Conservation (phyloP, 371 early-diverging fungal genomes). For the Mortierella sp. region DNA sequence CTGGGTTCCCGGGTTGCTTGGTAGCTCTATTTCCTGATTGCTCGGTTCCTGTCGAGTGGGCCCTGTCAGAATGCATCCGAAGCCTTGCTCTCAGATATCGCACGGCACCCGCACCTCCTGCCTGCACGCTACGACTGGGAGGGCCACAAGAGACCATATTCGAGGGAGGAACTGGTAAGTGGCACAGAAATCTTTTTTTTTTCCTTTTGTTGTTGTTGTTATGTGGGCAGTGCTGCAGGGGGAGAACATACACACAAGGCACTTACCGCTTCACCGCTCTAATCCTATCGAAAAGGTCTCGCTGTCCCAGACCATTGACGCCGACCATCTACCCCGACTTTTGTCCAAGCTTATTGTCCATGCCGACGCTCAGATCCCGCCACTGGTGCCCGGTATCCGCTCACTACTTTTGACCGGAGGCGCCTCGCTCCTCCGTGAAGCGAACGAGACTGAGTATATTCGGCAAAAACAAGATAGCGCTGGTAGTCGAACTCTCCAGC, state of each 20-base stretch:
- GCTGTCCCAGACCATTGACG: slow-evolving; percentile 31
- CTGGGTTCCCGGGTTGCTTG: background rate
- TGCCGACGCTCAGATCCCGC: slow-evolving; percentile 51
- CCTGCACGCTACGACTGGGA: slow-evolving; percentile 73
- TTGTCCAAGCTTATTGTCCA: slow-evolving; percentile 38
- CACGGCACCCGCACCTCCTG: slow-evolving; percentile 60
- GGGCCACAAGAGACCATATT: slow-evolving; percentile 63
- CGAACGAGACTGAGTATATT: slow-evolving; percentile 26
- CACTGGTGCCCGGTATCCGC: slow-evolving; percentile 49
- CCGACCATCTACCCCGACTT: slow-evolving; percentile 43
- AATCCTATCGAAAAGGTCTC: slow-evolving; percentile 20
- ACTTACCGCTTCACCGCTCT: slow-evolving; percentile 4
- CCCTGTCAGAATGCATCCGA: slow-evolving; percentile 65
- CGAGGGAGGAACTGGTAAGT: slow-evolving; percentile 70
- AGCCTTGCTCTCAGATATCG: slow-evolving; percentile 60
- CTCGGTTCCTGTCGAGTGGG: slow-evolving; percentile 65
- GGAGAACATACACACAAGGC: background rate
- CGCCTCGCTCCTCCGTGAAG: slow-evolving; percentile 40
- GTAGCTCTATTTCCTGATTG: slow-evolving; percentile 72
- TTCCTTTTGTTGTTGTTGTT: slow-evolving; percentile 18
- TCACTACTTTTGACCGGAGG: slow-evolving; percentile 41
- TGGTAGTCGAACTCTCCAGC: slow-evolving; percentile 12
- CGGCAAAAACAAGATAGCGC: slow-evolving; percentile 23
- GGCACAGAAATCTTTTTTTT: background rate
- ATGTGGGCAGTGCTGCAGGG: no score